Percentiles rank a stretch among this genome's conserved stretches.
Conservation (phyloP, 1,284 basidiomycete species). For the Fomitopsis pinicola region DNA sequence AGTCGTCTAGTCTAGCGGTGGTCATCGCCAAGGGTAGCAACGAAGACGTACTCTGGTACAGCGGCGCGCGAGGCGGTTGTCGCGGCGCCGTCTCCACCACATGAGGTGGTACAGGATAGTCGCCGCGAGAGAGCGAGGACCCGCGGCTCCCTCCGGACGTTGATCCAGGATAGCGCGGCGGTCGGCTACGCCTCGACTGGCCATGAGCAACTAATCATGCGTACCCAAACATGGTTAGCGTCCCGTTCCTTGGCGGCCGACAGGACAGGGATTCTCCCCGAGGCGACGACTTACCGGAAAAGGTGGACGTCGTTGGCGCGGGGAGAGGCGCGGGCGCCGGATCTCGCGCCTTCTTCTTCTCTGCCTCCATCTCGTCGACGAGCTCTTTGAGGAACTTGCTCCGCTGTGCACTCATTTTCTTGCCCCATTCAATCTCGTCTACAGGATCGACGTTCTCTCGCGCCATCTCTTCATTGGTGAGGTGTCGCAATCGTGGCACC, state of each 20-base stretch:
- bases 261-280: not conserved
- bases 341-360: slow-evolving; percentile 27
- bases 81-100: slow-evolving; percentile 18
- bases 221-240: not conserved
- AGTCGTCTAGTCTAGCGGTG: not conserved
- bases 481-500: slow-evolving; percentile 31
- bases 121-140: slow-evolving; percentile 27
- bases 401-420: slow-evolving; percentile 33
- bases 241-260: not conserved
- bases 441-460: slow-evolving; percentile 38
- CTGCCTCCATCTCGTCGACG: slow-evolving; percentile 32
- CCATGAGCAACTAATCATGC: slow-evolving; percentile 16
- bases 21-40: not conserved
- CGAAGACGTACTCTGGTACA: slow-evolving; percentile 8
- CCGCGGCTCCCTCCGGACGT: slow-evolving; percentile 26
- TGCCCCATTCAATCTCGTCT: slow-evolving; percentile 39
- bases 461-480: slow-evolving; percentile 32
- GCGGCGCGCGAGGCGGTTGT: slow-evolving; percentile 9
- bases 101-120: slow-evolving; percentile 16
- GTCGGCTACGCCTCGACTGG: slow-evolving; percentile 20
- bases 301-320: slow-evolving; percentile 15
- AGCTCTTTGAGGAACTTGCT: slow-evolving; percentile 38
- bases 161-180: slow-evolving; percentile 19
- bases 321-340: slow-evolving; percentile 17
- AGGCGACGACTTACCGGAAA: slow-evolving; percentile 18